Evolutionary conservation across 306 rosid species (phyloP).

Genomic region (Cucurbita moschata): DNA sequence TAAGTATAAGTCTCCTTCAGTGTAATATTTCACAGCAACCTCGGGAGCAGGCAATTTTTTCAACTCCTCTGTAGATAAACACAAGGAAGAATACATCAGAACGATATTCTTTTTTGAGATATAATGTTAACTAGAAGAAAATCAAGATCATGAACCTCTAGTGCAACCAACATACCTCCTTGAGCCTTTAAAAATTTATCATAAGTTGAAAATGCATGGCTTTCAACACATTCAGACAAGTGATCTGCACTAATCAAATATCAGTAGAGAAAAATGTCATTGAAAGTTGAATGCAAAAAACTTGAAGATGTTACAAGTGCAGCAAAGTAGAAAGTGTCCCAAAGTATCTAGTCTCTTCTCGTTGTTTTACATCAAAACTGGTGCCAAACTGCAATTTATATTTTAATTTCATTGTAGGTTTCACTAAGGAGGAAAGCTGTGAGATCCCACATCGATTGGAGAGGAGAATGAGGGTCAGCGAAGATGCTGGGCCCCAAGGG

Average conservation of each 20-base stretch:
- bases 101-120: not conserved
- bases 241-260: slow-evolving; percentile 57
- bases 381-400: not conserved
- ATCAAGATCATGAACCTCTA: not conserved
- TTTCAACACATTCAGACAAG: slow-evolving; percentile 89
- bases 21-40: slow-evolving; percentile 91
- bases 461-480: no score
- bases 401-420: not conserved
- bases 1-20: slow-evolving; percentile 70
- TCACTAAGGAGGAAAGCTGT: not conserved
- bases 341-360: not conserved
- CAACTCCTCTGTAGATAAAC: slow-evolving; percentile 44
- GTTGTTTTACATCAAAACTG: not conserved
- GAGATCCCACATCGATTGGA: no score
- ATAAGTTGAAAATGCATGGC: slow-evolving; percentile 78
- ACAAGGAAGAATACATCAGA: slow-evolving; percentile 13
- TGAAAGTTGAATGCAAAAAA: not conserved
- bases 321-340: not conserved
- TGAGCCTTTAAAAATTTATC: slow-evolving; percentile 72
- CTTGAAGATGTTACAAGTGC: not conserved
- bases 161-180: slow-evolving; percentile 44
- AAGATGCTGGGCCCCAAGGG: no score
- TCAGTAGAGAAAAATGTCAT: slow-evolving; percentile 9
- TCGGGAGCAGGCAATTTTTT: slow-evolving; percentile 71
- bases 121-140: not conserved